A percentile compares a stretch with the other conserved stretches of the same genome.
Conservation (phyloP, 495 filamentous ascomycete genomes). For the Tuber brumale region DNA sequence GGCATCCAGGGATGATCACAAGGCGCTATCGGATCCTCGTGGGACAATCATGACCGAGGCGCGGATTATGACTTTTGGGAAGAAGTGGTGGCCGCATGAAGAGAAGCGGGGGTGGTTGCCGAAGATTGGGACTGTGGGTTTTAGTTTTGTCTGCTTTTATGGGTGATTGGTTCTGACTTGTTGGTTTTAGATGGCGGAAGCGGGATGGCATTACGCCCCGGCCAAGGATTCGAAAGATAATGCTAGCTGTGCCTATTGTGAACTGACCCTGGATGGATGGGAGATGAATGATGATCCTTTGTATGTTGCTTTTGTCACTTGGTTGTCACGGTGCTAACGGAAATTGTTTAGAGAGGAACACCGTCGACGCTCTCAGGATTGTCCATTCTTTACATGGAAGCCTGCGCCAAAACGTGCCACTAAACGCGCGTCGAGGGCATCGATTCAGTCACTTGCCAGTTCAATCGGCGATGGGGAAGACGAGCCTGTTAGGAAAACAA, state of each 20-base stretch:
- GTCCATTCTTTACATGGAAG: constrained; percentile 65
- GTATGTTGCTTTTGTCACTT: constrained; percentile 5
- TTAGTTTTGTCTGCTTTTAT: neutral
- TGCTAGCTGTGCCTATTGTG: constrained; percentile 82
- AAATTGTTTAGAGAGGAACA: constrained; percentile 68
- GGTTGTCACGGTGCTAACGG: constrained; percentile 37
- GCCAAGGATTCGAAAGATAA: constrained; percentile 72
- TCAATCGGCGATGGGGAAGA: constrained; percentile 13
- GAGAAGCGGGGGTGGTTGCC: constrained; percentile 79
- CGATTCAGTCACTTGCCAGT: constrained; percentile 20
- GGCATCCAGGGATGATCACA: constrained; percentile 56
- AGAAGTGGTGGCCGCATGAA: constrained; percentile 79
- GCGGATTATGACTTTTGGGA: constrained; percentile 69
- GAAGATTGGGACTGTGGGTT: constrained; percentile 71
- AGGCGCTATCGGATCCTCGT: constrained; percentile 63
- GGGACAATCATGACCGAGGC: constrained; percentile 64
- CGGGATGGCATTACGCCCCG: constrained; percentile 90
- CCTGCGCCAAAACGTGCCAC: constrained; percentile 44
- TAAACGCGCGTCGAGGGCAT: constrained; percentile 38
- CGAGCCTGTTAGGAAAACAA: constrained; percentile 36
- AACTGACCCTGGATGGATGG: constrained; percentile 45
- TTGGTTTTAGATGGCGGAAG: constrained; percentile 66
- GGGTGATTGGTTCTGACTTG: constrained; percentile 7
- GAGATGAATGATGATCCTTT: constrained; percentile 30
- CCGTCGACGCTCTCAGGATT: constrained; percentile 65